These are phyloP conservation scores for grape (Vitis vinifera) DNA, from an alignment of 164 flowering plant species.

Conservation along the genomic window ASM3070453v1 NC_081814.1:11851001-11851500, in stretches of 20 bases:
- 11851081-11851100: slow-evolving; percentile 90
- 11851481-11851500: too few species aligned
- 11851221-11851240: slow-evolving; percentile 58
- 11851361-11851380: too few species aligned
- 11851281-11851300: too few species aligned
- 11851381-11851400: too few species aligned
- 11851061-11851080: slow-evolving; percentile 60
- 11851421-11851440: too few species aligned
- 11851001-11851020: slow-evolving; percentile 84
- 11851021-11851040: slow-evolving; percentile 94
- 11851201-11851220: slow-evolving; percentile 68
- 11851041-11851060: slow-evolving; percentile 78
- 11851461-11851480: too few species aligned
- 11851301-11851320: too few species aligned
- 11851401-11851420: too few species aligned
- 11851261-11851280: background rate
- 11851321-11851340: too few species aligned
- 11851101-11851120: slow-evolving; percentile 88
- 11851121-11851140: slow-evolving; percentile 93
- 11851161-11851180: slow-evolving; percentile 93
- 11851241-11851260: slow-evolving; percentile 39
- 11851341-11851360: too few species aligned
- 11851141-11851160: slow-evolving; percentile 78
- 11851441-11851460: too few species aligned
- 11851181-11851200: slow-evolving; percentile 92